Conservation (phyloP, 2,329 filamentous ascomycete genomes). For the Fusarium sterilihyphosum region DNA sequence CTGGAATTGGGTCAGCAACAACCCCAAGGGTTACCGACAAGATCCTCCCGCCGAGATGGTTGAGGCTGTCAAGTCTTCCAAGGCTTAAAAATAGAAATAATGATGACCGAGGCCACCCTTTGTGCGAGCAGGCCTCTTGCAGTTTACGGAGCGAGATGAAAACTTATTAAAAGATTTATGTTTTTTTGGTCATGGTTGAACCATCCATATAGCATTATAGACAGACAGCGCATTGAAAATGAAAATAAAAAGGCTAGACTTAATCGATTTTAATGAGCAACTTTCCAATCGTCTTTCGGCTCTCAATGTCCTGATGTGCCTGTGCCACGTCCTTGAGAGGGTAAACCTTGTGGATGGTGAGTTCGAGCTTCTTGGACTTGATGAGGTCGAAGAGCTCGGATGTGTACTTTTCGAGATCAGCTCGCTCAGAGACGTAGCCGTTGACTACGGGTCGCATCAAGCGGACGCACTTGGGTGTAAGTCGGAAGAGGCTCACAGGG, state of each 20-base stretch:
- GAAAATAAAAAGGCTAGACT: slow-evolving; percentile 25
- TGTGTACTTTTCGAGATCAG: slow-evolving; percentile 77
- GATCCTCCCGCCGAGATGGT: slow-evolving; percentile 86
- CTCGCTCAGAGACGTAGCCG: slow-evolving; percentile 73
- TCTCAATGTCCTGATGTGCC: slow-evolving; percentile 82
- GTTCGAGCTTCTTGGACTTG: slow-evolving; percentile 72
- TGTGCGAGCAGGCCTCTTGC: slow-evolving; percentile 30
- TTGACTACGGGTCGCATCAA: slow-evolving; percentile 79
- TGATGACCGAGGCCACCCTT: slow-evolving; percentile 11
- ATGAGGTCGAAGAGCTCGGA: slow-evolving; percentile 80
- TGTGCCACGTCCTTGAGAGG: slow-evolving; percentile 75
- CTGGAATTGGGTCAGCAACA: slow-evolving; percentile 97
- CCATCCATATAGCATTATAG: slow-evolving; percentile 39
- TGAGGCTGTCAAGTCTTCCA: slow-evolving; percentile 64
- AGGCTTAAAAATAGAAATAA: slow-evolving; percentile 35
- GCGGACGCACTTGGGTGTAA: slow-evolving; percentile 80
- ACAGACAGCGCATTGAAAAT: slow-evolving; percentile 31
- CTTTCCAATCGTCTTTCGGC: slow-evolving; percentile 86
- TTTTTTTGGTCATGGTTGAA: slow-evolving; percentile 37
- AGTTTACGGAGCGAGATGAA: slow-evolving; percentile 17
- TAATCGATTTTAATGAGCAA: slow-evolving; percentile 74
- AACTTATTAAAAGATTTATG: slow-evolving; percentile 19
- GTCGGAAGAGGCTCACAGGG: slow-evolving; percentile 65
- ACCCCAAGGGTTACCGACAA: slow-evolving; percentile 94
- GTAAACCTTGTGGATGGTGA: slow-evolving; percentile 81